phyloP scores from a whole-genome alignment of 1,284 basidiomycete genomes.

The Ganoderma boninense region DNA sequence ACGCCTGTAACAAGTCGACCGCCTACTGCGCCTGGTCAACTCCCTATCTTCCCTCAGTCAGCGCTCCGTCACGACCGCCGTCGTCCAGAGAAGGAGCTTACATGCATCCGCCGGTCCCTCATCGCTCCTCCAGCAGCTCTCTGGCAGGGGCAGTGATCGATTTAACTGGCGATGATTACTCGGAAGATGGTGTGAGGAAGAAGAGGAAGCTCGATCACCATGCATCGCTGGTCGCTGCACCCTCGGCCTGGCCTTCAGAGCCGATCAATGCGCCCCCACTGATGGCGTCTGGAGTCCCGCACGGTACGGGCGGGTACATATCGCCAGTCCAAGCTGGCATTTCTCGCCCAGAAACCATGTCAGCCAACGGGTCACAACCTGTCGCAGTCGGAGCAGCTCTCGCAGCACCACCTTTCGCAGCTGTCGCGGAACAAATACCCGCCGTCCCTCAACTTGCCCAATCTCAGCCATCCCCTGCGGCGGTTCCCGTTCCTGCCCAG shows the following conservation, averaged over 20 bases:
- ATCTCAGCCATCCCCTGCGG: neutral
- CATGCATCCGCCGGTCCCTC: slow-evolving; percentile 8
- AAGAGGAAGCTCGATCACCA: slow-evolving; percentile 26
- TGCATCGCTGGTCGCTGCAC: neutral
- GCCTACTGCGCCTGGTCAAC: slow-evolving; percentile 11
- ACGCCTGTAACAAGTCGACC: slow-evolving; percentile 21
- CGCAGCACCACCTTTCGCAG: neutral
- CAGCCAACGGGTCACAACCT: neutral
- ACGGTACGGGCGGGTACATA: neutral
- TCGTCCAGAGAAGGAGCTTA: slow-evolving; percentile 13
- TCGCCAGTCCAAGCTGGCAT: neutral
- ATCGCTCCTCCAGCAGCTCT: slow-evolving; percentile 18
- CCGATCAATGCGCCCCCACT: neutral
- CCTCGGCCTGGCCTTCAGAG: neutral
- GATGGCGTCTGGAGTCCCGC: neutral
- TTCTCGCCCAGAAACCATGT: neutral
- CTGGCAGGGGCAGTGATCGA: slow-evolving; percentile 31
- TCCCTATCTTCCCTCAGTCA: neutral
- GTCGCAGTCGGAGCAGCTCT: neutral
- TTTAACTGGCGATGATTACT: slow-evolving; percentile 21
- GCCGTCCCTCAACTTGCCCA: neutral
- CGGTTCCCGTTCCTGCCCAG: slow-evolving; percentile 23
- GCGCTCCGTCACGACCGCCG: neutral
- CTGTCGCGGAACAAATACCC: neutral
- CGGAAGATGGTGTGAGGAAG: slow-evolving; percentile 22